Evolutionary conservation across 2,329 filamentous ascomycete genomes (phyloP), one percentile per base, ranked within the genome.

Genomic region (Pezicula radicicola): DNA sequence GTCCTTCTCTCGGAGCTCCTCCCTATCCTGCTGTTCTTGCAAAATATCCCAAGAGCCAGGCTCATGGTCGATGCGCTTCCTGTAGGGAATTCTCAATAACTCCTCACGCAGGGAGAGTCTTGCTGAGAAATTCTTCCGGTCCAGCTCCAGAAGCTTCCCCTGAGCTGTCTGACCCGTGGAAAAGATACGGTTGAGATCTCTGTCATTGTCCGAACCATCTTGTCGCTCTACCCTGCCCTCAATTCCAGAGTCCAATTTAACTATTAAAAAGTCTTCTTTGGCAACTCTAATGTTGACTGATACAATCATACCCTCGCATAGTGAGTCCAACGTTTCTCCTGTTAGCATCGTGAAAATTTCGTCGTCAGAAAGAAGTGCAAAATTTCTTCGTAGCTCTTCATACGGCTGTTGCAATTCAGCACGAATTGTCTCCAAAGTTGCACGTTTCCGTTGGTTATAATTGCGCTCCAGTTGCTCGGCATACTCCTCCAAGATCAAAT

Each of bases 341-440:
- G 94, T 97, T 50, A 97, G 84, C 87, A 97, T 97, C 37, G 91
- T 94, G 70, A 97, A 99, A 54, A 96, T 83, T 60, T 96, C 90
- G 19, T 92, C 86, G 0, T 85, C 78, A 25, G 75, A 76, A 39
- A 96, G 75, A 47, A 80, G 72, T 42, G 81, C 79, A 66, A 95
- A 97, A 57, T 86, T 85, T 61, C 89, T 87, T 43, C 94, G 85
- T 51, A 99, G 78, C 69, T 99, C 94, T 72, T 99, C 94, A 68
- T 96, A 99, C 1, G 94, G 92, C 18, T 88, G 86, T 63, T 94
- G 89, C 47, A 99, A 76, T 70, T 99, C 94, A 15, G 91, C 92
- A 56, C 94, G 89, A 65, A 99, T 99, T 0, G 91, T 96, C 70
- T 99, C 94, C 12, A 99, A 79, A 1, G 94, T 99, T 1, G 93